Base-by-base conservation (phyloP, 371 early-diverging fungal genomes). In the Circinella umbellata region DNA sequence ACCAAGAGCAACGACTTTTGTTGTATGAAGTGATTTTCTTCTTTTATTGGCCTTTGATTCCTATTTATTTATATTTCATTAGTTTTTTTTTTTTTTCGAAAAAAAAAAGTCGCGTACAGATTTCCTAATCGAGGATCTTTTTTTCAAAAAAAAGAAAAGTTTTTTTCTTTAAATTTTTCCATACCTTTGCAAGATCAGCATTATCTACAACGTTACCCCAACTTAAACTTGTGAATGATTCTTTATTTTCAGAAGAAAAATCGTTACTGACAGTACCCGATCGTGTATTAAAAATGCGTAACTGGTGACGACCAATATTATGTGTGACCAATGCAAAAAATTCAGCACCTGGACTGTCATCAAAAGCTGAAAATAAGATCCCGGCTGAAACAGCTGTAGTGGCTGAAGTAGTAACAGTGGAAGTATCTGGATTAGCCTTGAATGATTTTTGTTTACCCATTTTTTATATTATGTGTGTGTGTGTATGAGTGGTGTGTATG, bases 241-340 rank as follows among this genome's bases (percentile, higher is more conserved):
- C 88, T 46, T 88, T 88, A 53, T 87, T 82, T 61, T 85, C 83
- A 1, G 83, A 78, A 61, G 80, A 78, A 63, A 83, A 91, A 67
- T 90, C 89, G 72, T 86, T 84, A 64, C 86, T 89, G 67, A 91
- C 83, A 48, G 85, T 82, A 51, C 90, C 88, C 6, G 90, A 89
- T 66, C 87, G 83, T 18, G 90, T 88, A 68, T 91, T 91, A 67
- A 89, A 92, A 67, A 93, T 83, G 51, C 90, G 86, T 20, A 93
- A 79, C 55, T 90, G 87, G 72, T 89, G 87, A 63, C 89, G 86
- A 81, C 91, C 93, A 57, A 91, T 82, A 66, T 86, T 88, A 39
- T 86, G 90, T 15, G 91, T 86, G 51, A 92, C 89, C 63, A 91
- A 78, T 38, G 92, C 92, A 81, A 91, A 91, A 74, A 85, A 82